Conservation (phyloP, 192 early-diverging fungal species). For the Linnemannia zychae region DNA sequence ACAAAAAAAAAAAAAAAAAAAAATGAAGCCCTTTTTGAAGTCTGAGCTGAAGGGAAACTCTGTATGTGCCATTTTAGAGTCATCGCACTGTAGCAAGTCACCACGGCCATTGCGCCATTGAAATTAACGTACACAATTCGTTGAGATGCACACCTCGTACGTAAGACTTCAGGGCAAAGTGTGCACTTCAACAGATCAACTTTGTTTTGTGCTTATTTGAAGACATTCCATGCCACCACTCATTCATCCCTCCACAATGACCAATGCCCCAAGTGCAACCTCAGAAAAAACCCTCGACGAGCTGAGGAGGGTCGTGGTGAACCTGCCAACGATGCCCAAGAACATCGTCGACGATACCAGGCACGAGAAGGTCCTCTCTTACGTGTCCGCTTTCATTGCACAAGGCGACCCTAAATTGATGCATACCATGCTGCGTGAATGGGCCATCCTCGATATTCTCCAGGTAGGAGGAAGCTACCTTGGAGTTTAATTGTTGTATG, state of each 20-base stretch:
- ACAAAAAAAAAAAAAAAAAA: too few relatives aligned
- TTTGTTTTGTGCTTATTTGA: not conserved
- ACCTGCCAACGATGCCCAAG: constrained; percentile 74
- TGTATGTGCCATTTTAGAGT: not conserved
- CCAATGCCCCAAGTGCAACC: constrained; percentile 8
- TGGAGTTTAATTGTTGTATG: not conserved
- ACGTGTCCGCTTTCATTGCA: constrained; percentile 62
- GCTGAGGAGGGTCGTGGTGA: constrained; percentile 62
- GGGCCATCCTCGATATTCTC: constrained; percentile 59
- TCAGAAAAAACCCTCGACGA: constrained; percentile 52
- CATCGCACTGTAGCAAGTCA: not conserved
- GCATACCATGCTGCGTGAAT: constrained; percentile 45
- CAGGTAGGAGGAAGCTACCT: constrained; percentile 17
- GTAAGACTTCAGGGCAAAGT: not conserved
- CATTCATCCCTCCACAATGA: not conserved
- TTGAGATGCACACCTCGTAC: not conserved
- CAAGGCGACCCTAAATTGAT: constrained; percentile 44
- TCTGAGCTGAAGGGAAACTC: not conserved
- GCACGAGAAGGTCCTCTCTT: constrained; percentile 82
- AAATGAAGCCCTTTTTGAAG: not conserved
- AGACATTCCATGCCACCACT: not conserved
- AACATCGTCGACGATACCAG: constrained; percentile 82
- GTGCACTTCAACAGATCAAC: too few relatives aligned
- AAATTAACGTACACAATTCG: not conserved
- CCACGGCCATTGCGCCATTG: constrained; percentile 1